These are phyloP conservation scores for Scheffersomyces cryptocercus DNA, from an alignment of 1,139 yeast genomes.

Conservation along the genomic window DNA sequence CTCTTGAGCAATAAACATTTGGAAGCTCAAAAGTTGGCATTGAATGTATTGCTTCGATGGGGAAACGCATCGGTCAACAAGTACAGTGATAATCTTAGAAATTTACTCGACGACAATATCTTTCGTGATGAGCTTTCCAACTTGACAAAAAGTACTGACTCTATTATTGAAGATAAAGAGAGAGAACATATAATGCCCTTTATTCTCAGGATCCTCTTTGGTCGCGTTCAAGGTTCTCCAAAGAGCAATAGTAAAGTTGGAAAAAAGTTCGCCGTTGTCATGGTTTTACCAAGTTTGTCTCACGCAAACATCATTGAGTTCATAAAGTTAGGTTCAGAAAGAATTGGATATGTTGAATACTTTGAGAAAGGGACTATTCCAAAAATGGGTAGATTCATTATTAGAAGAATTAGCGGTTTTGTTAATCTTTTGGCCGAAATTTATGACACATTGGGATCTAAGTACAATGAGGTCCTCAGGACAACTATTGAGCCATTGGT, in stretches of 20 bases:
- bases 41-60: constrained; percentile 71
- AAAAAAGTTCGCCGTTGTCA: constrained; percentile 74
- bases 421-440: constrained; percentile 67
- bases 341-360: constrained; percentile 45
- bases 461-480: constrained; percentile 50
- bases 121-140: constrained; percentile 83
- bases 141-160: constrained; percentile 52
- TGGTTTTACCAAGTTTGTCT: constrained; percentile 64
- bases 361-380: constrained; percentile 21
- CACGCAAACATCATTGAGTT: constrained; percentile 58
- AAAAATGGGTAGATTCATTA: constrained; percentile 20
- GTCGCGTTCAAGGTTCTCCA: constrained; percentile 68
- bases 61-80: constrained; percentile 58
- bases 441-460: constrained; percentile 62
- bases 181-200: constrained; percentile 63
- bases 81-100: constrained; percentile 72
- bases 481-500: constrained; percentile 61
- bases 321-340: constrained; percentile 60
- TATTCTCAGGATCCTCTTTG: constrained; percentile 77
- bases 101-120: constrained; percentile 76
- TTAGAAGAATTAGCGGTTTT: constrained; percentile 70
- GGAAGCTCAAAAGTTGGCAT: constrained; percentile 70
- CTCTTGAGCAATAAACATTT: constrained; percentile 64
- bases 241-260: constrained; percentile 70
- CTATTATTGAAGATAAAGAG: constrained; percentile 63